Evolutionary conservation across 805 yeast genomes (phyloP).

Genomic region (Teunomyces pallodes): DNA sequence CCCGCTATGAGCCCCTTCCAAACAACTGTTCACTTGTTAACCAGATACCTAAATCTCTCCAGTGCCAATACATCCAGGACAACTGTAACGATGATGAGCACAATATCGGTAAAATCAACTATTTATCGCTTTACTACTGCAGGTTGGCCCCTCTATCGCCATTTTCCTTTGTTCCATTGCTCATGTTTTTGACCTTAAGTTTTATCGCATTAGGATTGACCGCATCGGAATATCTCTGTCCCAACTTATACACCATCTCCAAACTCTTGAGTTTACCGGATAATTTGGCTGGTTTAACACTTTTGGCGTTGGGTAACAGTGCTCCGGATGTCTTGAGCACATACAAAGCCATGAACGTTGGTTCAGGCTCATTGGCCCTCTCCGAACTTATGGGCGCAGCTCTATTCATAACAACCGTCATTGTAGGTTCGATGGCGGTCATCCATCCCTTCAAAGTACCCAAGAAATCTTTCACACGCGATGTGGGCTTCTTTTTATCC

Average conservation of each 20-base stretch:
- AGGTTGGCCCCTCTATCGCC: constrained; percentile 6
- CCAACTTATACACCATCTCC: constrained; percentile 70
- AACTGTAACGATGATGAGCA: constrained; percentile 29
- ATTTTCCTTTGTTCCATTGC: constrained; percentile 15
- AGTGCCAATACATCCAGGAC: constrained; percentile 34
- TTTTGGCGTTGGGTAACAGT: constrained; percentile 89
- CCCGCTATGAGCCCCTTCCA: neutral
- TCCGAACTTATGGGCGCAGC: constrained; percentile 94
- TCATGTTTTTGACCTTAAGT: constrained; percentile 34
- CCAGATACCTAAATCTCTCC: constrained; percentile 5
- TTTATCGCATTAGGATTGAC: constrained; percentile 70
- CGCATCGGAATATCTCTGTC: constrained; percentile 80
- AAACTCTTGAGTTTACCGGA: constrained; percentile 62
- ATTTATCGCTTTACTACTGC: constrained; percentile 35
- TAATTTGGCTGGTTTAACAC: constrained; percentile 78
- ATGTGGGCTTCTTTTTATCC: constrained; percentile 52
- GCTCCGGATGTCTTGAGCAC: constrained; percentile 88
- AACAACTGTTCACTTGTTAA: constrained; percentile 6
- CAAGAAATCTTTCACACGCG: constrained; percentile 53
- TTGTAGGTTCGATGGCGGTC: constrained; percentile 76
- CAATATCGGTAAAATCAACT: constrained; percentile 36
- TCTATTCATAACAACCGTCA: constrained; percentile 73
- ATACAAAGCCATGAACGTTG: constrained; percentile 71
- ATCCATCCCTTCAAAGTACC: constrained; percentile 62
- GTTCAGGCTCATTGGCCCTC: constrained; percentile 74